phyloP scores from a whole-genome alignment of 495 filamentous ascomycete genomes.

The Penicillium bialowiezense region DNA sequence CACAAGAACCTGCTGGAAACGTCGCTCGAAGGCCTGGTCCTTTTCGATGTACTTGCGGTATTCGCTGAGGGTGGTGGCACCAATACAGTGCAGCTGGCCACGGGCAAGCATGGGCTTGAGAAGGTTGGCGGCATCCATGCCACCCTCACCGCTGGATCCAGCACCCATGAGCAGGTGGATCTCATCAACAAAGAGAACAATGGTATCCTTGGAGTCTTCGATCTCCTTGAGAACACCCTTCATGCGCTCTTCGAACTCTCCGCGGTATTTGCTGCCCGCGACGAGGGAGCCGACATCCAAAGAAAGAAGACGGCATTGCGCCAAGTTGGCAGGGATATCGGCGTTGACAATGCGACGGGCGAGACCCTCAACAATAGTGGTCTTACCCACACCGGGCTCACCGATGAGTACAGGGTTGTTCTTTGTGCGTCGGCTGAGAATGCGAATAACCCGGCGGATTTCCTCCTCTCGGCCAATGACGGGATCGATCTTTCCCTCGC shows the following conservation, averaged over 20 bases:
- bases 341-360: slow-evolving; percentile 92
- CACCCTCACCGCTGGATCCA: slow-evolving; percentile 87
- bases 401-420: slow-evolving; percentile 97
- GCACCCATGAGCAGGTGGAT: slow-evolving; percentile 99
- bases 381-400: slow-evolving; percentile 98
- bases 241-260: slow-evolving; percentile 98
- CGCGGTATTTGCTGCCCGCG: slow-evolving; percentile 94
- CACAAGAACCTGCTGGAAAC: slow-evolving; percentile 96
- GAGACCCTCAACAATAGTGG: slow-evolving; percentile 96
- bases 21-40: slow-evolving; percentile 93
- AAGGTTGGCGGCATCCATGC: slow-evolving; percentile 97
- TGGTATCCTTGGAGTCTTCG: slow-evolving; percentile 91
- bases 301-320: slow-evolving; percentile 87
- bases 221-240: slow-evolving; percentile 98
- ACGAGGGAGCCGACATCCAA: slow-evolving; percentile 93
- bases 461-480: slow-evolving; percentile 98
- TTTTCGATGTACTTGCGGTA: slow-evolving; percentile 99
- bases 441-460: slow-evolving; percentile 89
- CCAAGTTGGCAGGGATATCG: slow-evolving; percentile 94
- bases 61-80: slow-evolving; percentile 89
- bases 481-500: slow-evolving; percentile 96
- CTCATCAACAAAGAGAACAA: slow-evolving; percentile 96
- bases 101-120: slow-evolving; percentile 96
- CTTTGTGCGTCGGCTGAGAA: slow-evolving; percentile 91
- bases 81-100: slow-evolving; percentile 95